These are phyloP conservation scores for Solanum hybrid DNA, from an alignment of 305 asterid species.

Conservation along the genomic window DNA sequence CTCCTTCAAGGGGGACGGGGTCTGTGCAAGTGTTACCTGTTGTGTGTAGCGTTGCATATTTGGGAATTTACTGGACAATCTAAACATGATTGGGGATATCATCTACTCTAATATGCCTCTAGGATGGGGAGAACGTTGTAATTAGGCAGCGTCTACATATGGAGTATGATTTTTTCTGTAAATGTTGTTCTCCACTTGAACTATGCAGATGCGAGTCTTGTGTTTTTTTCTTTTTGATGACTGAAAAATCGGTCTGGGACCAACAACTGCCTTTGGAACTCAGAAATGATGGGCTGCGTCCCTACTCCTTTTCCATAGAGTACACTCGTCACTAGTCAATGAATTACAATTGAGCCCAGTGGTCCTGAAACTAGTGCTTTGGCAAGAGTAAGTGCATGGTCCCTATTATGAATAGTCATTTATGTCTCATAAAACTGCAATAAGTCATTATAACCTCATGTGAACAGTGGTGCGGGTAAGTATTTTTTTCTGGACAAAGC, in stretches of 20 bases:
- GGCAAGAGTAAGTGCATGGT: neutral
- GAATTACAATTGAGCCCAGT: neutral
- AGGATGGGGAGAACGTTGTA: neutral
- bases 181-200: neutral
- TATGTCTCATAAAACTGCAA: neutral
- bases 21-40: neutral
- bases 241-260: neutral
- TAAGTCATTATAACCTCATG: neutral
- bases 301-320: neutral
- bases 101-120: neutral
- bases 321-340: neutral
- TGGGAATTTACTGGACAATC: neutral
- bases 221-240: too few species aligned
- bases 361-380: neutral
- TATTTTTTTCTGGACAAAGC: neutral
- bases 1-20: neutral
- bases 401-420: neutral
- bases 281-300: neutral
- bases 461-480: neutral
- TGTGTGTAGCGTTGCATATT: neutral
- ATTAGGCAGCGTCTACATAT: neutral
- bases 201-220: neutral
- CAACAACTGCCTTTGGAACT: neutral
- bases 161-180: neutral
- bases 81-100: neutral